Base-by-base conservation (phyloP, 192 early-diverging fungal genomes). In the Mortierella antarctica region DNA sequence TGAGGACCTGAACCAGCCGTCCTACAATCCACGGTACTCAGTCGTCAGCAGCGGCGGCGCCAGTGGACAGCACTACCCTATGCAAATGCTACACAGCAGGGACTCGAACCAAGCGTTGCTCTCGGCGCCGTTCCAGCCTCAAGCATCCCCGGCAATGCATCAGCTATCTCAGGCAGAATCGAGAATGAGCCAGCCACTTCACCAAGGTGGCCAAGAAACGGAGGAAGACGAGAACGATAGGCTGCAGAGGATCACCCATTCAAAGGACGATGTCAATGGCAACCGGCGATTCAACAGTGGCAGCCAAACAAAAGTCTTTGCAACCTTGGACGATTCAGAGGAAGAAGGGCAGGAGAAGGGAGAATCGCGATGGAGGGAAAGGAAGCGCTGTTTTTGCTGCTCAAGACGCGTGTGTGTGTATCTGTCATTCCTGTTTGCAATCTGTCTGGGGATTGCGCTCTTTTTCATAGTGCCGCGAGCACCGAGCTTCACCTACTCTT, bases 291-390 rank as follows among this genome's bases (percentile, higher is more conserved):
- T n/a, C 46, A 51, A 3, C 21, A n/a, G 31, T 13, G 45, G 14
- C 17, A 76, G 15, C 8, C 59, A 15, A 23, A 65, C 21, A 63
- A 65, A 57, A 6, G 20, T 47, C 23, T 39, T 31, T 0, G 14
- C 18, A 0, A 41, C 44, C 9, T 58, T 50, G 7, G 64, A 61
- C 20, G 75, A 79, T 7, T 69, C 68, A 48, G 77, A 80, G 8
- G 77, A 80, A 40, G 70, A 72, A 63, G 76, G 76, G 10, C 77
- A 80, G 60, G 77, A 80, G 45, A 57, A 60, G 31, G 77, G 77
- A 20, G 65, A 23, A 31, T 5, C 18, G 12, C 56, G 77, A 44
- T 42, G 63, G 8, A 7, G 65, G 42, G 77, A 71, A 21, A 17
- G 18, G 46, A 80, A 80, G 18, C 64, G 70, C 47, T 80, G 77